Percentiles rank a stretch among this genome's conserved stretches.
These are phyloP conservation scores for Letharia lupina DNA, from an alignment of 495 filamentous ascomycete genomes.

Conservation along the genomic window DNA sequence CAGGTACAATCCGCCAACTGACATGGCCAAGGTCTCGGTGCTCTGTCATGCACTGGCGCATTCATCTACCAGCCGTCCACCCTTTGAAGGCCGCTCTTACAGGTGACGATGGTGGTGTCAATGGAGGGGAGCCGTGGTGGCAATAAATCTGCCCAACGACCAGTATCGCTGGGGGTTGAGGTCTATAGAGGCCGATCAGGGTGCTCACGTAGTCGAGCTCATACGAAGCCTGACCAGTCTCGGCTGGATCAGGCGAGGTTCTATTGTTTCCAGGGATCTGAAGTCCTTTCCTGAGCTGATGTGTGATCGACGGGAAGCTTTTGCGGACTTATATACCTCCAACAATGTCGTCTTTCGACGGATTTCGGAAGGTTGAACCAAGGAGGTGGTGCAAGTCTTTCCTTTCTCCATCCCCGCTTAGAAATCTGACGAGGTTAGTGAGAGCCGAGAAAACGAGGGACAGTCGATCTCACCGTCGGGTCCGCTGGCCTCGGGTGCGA, in stretches of 20 bases:
- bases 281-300: background rate
- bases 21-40: no score
- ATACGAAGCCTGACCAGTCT: no score
- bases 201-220: background rate
- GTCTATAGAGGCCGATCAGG: background rate
- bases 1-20: no score
- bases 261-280: background rate
- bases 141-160: background rate
- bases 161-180: background rate
- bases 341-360: background rate
- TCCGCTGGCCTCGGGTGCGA: no score
- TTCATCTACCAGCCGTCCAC: no score
- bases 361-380: background rate
- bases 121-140: background rate
- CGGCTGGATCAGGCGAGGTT: background rate
- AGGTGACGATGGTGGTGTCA: no score
- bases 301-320: background rate
- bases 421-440: background rate
- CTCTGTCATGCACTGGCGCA: no score
- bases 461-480: no score
- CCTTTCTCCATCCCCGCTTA: background rate
- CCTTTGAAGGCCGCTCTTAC: no score
- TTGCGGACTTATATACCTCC: no score
- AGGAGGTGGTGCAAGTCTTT: background rate
- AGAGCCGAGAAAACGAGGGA: no score